These are phyloP conservation scores for Alternaria hordeiaustralica DNA, from an alignment of 2,329 filamentous ascomycete genomes.

Conservation along the genomic window DNA sequence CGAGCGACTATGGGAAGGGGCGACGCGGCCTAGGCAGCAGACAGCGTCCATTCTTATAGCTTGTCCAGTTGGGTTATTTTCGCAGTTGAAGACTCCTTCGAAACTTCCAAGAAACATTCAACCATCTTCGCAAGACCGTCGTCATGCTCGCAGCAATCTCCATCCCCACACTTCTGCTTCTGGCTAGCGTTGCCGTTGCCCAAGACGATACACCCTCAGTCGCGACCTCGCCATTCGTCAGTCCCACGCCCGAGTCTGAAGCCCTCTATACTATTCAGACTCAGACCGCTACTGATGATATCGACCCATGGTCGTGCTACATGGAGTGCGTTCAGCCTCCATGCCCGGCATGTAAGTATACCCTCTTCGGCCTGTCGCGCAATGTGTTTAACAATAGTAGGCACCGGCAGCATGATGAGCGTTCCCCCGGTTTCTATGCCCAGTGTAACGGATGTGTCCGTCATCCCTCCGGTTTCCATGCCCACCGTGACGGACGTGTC, in stretches of 20 bases:
- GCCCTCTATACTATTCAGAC: conserved; percentile 39
- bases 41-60: not conserved
- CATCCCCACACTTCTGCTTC: conserved; percentile 33
- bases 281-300: conserved; percentile 17
- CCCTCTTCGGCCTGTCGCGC: not conserved
- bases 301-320: conserved; percentile 25
- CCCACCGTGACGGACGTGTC: conserved; percentile 21
- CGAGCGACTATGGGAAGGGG: conserved; percentile 5
- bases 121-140: not conserved
- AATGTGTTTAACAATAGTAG: conserved; percentile 9
- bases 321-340: conserved; percentile 37
- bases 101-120: not conserved
- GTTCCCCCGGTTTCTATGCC: conserved; percentile 4
- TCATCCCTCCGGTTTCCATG: not conserved
- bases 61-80: not conserved
- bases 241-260: conserved; percentile 25
- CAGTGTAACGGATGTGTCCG: conserved; percentile 20
- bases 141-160: conserved; percentile 34
- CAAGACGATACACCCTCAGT: conserved; percentile 22
- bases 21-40: conserved; percentile 16
- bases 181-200: conserved; percentile 31
- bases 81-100: not conserved
- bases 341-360: conserved; percentile 31
- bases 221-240: conserved; percentile 18
- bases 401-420: conserved; percentile 20